phyloP scores from a whole-genome alignment of 208 protist species.

The Crithidia brevicula region DNA sequence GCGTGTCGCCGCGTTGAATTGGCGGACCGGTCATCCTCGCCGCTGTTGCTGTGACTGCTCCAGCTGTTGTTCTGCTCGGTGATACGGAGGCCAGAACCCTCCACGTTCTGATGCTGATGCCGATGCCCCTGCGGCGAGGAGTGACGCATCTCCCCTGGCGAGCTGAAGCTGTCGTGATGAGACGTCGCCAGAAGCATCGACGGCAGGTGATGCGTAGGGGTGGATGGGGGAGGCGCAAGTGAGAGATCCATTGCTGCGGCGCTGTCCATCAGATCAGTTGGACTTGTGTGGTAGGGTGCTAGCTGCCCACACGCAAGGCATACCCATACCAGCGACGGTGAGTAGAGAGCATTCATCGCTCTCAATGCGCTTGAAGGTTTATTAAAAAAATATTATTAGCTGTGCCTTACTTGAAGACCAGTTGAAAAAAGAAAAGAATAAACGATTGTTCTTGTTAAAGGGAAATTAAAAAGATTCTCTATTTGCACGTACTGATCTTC shows the following conservation, averaged over 20 bases:
- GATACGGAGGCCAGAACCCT: too few species aligned
- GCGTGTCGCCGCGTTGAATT: neutral
- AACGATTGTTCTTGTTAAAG: too few species aligned
- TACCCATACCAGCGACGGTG: constrained; percentile 28
- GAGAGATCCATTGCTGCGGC: neutral
- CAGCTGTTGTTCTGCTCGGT: neutral
- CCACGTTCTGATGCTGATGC: too few species aligned
- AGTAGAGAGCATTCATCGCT: constrained; percentile 1
- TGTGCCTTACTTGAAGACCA: too few species aligned
- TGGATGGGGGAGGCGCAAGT: neutral
- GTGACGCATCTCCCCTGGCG: neutral
- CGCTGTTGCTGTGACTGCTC: neutral
- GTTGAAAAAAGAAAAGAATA: too few species aligned
- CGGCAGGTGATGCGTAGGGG: neutral
- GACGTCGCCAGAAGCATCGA: neutral
- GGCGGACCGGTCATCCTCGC: neutral
- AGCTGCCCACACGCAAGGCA: constrained; percentile 37
- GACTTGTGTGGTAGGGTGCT: constrained; percentile 19
- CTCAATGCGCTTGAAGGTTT: too few species aligned
- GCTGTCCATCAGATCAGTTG: neutral
- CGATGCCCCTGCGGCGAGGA: too few species aligned
- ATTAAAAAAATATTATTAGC: too few species aligned
- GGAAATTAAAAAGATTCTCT: too few species aligned
- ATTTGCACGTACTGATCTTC: too few species aligned
- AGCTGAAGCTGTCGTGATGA: neutral